phyloP scores from a whole-genome alignment of 352 stramenopile species.

The Phytopythium mirpurense region DNA sequence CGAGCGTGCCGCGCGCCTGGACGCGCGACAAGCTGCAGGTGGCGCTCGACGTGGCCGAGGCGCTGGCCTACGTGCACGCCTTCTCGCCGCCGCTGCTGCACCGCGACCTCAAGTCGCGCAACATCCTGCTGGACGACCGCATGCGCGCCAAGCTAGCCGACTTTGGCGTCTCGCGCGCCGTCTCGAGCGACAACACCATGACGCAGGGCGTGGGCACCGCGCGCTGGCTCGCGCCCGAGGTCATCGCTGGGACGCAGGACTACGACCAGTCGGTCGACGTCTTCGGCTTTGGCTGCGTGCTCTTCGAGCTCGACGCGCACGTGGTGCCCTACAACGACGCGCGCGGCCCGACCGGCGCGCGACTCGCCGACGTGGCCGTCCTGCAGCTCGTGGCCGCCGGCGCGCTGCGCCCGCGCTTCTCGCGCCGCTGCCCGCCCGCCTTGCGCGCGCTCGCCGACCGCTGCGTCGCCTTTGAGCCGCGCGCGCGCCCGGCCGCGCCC shows the following conservation, averaged over 20 bases:
- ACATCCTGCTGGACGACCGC: constrained; percentile 49
- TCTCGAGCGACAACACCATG: constrained; percentile 25
- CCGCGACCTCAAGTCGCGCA: constrained; percentile 64
- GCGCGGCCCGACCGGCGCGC: background rate
- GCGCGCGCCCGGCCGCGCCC: constrained; percentile 3
- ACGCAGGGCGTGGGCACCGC: constrained; percentile 25
- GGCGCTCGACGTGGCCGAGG: constrained; percentile 40
- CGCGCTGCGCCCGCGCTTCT: constrained; percentile 1
- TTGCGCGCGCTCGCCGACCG: constrained; percentile 4
- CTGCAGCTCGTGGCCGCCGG: constrained; percentile 1
- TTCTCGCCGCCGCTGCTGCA: constrained; percentile 35
- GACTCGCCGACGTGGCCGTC: constrained; percentile 5
- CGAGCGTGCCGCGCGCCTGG: constrained; percentile 23
- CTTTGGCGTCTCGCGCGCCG: constrained; percentile 25
- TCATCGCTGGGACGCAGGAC: constrained; percentile 20
- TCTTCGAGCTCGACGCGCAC: constrained; percentile 24
- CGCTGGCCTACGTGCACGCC: constrained; percentile 47
- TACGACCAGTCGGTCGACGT: constrained; percentile 20
- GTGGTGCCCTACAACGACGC: constrained; percentile 14
- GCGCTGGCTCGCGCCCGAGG: constrained; percentile 33
- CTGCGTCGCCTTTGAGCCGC: constrained; percentile 10
- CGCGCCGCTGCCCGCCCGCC: background rate
- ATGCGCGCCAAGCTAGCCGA: constrained; percentile 26
- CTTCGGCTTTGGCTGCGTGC: constrained; percentile 13
- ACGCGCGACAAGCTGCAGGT: constrained; percentile 25